Evolutionary conservation across 164 flowering plant genomes (phyloP).

Genomic region (Aristolochia contorta): DNA sequence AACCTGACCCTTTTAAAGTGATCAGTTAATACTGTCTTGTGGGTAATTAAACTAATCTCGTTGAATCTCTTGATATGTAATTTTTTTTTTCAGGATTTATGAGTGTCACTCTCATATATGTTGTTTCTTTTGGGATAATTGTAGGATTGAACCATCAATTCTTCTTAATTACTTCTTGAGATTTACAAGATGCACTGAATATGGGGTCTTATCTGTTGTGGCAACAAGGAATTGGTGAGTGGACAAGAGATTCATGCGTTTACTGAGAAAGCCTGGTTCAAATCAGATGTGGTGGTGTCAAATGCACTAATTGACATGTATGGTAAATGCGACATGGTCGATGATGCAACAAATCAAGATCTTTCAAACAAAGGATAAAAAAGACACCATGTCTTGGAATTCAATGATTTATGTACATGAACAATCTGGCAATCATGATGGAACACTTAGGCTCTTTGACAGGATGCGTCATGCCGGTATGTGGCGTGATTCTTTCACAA

Average conservation of each 20-base stretch:
- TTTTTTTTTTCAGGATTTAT: too few relatives aligned
- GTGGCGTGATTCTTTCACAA: slow-evolving; percentile 50
- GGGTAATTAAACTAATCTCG: too few relatives aligned
- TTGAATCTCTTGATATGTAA: too few relatives aligned
- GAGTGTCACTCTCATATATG: too few relatives aligned
- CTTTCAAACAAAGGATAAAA: slow-evolving; percentile 31
- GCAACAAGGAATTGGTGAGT: slow-evolving; percentile 23
- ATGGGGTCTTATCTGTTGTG: slow-evolving; percentile 45
- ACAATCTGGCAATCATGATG: slow-evolving; percentile 44
- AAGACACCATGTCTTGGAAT: slow-evolving; percentile 66
- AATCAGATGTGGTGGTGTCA: slow-evolving; percentile 29
- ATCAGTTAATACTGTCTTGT: too few relatives aligned
- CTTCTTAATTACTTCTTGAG: too few relatives aligned
- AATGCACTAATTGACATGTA: slow-evolving; percentile 66
- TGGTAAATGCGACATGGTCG: slow-evolving; percentile 45
- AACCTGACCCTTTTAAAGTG: too few relatives aligned
- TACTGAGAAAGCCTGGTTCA: slow-evolving; percentile 40
- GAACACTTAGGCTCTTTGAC: slow-evolving; percentile 34
- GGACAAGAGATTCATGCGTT: slow-evolving; percentile 47
- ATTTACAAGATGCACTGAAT: too few relatives aligned
- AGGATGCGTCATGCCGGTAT: slow-evolving; percentile 35
- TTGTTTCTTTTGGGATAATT: too few relatives aligned
- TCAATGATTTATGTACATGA: slow-evolving; percentile 50
- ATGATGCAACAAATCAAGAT: slow-evolving; percentile 30
- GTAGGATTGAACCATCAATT: too few relatives aligned